These are phyloP conservation scores for Cucumis melo DNA, from an alignment of 306 rosid genomes.

Conservation along the genomic window DNA sequence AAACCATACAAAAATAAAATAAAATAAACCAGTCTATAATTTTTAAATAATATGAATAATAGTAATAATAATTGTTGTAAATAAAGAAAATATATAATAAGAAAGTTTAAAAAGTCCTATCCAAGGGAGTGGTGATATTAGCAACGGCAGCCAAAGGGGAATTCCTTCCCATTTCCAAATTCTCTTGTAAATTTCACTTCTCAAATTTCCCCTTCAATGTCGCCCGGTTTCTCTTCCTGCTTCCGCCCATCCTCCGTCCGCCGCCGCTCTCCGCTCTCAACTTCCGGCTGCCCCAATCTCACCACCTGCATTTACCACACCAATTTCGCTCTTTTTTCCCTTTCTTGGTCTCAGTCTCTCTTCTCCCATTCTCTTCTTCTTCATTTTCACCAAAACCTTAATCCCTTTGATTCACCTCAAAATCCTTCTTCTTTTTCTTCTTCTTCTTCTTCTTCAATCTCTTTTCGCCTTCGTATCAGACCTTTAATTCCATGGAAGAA, in stretches of 20 bases:
- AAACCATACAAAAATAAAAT: too few relatives aligned
- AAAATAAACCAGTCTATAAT: too few relatives aligned
- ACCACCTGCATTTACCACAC: conserved; percentile 73
- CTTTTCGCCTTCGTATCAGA: conserved; percentile 44
- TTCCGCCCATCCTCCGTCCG: conserved; percentile 44
- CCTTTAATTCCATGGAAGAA: conserved; percentile 75
- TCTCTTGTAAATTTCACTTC: neutral
- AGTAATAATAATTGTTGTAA: too few relatives aligned
- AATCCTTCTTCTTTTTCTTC: conserved; percentile 5
- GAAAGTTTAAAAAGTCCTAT: neutral
- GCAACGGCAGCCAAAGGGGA: neutral
- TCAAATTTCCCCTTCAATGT: conserved; percentile 22
- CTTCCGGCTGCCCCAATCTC: conserved; percentile 45
- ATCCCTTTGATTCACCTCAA: conserved; percentile 50
- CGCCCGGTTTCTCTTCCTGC: conserved; percentile 36
- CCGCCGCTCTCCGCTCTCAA: conserved; percentile 9
- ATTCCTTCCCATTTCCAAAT: neutral
- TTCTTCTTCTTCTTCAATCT: conserved; percentile 15
- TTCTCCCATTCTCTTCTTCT: conserved; percentile 75
- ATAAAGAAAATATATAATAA: neutral
- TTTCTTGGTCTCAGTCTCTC: conserved; percentile 85
- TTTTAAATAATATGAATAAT: too few relatives aligned
- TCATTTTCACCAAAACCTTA: conserved; percentile 25
- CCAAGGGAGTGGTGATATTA: neutral
- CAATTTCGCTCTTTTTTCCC: conserved; percentile 44